phyloP scores from a whole-genome alignment of 495 filamentous ascomycete species.

The Neurospora sp. region DNA sequence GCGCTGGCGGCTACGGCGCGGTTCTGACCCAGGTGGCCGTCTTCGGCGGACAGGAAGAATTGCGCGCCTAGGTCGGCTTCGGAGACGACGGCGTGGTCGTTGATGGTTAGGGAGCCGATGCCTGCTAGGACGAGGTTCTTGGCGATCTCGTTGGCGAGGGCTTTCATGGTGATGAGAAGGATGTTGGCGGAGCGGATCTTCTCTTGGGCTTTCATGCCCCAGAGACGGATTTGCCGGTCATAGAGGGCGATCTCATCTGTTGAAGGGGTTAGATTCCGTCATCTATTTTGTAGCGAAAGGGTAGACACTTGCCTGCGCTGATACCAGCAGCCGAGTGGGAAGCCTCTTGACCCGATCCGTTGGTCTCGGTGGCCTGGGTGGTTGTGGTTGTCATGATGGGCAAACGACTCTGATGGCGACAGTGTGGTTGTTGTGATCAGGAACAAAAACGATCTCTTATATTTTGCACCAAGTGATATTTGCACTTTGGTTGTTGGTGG shows the following conservation, averaged over 20 bases:
- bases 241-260: conserved; percentile 95
- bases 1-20: conserved; percentile 76
- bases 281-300: neutral
- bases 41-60: conserved; percentile 68
- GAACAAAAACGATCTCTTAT: neutral
- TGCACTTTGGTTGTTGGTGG: neutral
- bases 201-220: conserved; percentile 88
- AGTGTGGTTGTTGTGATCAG: neutral
- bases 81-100: conserved; percentile 68
- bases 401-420: neutral
- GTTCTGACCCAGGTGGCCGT: conserved; percentile 63
- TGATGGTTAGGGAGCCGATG: conserved; percentile 80
- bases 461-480: neutral
- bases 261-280: neutral
- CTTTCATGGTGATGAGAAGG: conserved; percentile 77
- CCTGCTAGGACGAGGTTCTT: conserved; percentile 97
- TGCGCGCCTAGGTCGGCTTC: conserved; percentile 79
- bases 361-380: conserved; percentile 1
- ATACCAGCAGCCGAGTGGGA: conserved; percentile 13
- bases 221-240: conserved; percentile 95
- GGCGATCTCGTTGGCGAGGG: conserved; percentile 88
- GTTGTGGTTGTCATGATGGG: conserved; percentile 1
- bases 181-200: conserved; percentile 86
- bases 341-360: conserved; percentile 4
- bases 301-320: conserved; percentile 21